Percentiles rank a stretch among this genome's conserved stretches.
Conservation (phyloP, 495 filamentous ascomycete genomes). For the Aspergillus olivimuriae region DNA sequence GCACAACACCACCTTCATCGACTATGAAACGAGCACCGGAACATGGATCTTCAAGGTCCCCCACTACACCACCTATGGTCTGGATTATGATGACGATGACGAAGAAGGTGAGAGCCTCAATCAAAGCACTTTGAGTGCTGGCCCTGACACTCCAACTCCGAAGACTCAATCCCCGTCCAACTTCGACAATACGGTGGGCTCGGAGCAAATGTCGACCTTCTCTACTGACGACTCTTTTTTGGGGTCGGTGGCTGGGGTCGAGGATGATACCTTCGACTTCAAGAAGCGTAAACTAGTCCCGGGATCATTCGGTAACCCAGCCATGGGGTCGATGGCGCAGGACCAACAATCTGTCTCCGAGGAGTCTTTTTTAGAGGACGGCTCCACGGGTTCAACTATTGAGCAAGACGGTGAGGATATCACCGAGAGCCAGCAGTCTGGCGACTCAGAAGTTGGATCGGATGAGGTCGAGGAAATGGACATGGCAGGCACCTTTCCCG, state of each 20-base stretch:
- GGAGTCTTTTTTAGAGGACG: conserved; percentile 86
- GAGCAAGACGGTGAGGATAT: conserved; percentile 56
- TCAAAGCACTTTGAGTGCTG: conserved; percentile 52
- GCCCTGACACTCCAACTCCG: conserved; percentile 55
- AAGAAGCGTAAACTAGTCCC: conserved; percentile 66
- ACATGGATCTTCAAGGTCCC: conserved; percentile 87
- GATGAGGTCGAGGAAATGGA: conserved; percentile 65
- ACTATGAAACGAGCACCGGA: conserved; percentile 70
- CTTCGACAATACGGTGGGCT: conserved; percentile 30
- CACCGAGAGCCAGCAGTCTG: conserved; percentile 50
- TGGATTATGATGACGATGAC: conserved; percentile 78
- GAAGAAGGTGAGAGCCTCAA: conserved; percentile 47
- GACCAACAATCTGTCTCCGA: conserved; percentile 34
- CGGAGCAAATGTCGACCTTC: conserved; percentile 41
- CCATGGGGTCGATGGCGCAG: conserved; percentile 45
- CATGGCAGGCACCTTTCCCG: conserved; percentile 69
- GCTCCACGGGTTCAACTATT: conserved; percentile 75
- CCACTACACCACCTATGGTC: conserved; percentile 93
- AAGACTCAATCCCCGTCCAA: conserved; percentile 31
- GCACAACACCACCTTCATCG: conserved; percentile 68
- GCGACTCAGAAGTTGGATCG: conserved; percentile 65
- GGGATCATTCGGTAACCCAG: conserved; percentile 65
- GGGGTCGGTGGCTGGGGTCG: conserved; percentile 44
- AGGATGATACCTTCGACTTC: conserved; percentile 79
- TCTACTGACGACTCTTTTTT: conserved; percentile 45